Evolutionary conservation across 2,329 filamentous ascomycete species (phyloP), one percentile per base, ranked within the genome.

Genomic region (Fusarium concolor): DNA sequence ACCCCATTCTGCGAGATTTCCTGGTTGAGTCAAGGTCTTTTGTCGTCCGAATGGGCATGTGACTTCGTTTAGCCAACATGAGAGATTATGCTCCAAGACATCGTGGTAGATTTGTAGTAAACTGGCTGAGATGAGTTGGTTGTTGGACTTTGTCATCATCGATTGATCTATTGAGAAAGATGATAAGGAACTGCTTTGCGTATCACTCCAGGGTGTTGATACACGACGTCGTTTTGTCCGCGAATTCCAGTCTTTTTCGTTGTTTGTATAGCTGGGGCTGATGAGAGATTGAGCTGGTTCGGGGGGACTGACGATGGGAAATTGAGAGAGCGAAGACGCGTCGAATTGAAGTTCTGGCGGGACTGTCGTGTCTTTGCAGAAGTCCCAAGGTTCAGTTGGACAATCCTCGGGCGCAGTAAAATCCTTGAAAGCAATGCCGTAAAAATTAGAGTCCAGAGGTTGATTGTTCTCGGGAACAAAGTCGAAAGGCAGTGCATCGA

Each of bases 51-150:
- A 86, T 0, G 84, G 84, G 38, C 84, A 86, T 10, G 83, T 86
- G 12, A 79, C 76, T 56, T 86, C 84, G 0, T 82, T 84, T 14
- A 86, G 70, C 84, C 84, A 86, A 64, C 84, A 86, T 1, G 83
- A 81, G 0, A 86, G 76, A 10, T 81, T 83, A 54, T 85, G 81
- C 59, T 86, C 84, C 42, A 86, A 79, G 6, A 83, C 84, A 53
- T 86, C 83, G 63, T 85, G 84, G 63, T 86, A 86, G 7, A 86
- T 82, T 26, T 78, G 79, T 50, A 86, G 74, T 18, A 86, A 75
- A 15, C 60, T 72, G 75, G 82, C 77, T 2, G 80, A 80, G 56
- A 85, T 79, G 26, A 82, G 77, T 39, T 67, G 58, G 28, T 71
- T 75, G 45, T 81, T 79, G 3, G 72, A 72, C 1, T 61, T 66